Evolutionary conservation across 768 basidiomycete species (phyloP).

Genomic region (Hypsizygus marmoreus): DNA sequence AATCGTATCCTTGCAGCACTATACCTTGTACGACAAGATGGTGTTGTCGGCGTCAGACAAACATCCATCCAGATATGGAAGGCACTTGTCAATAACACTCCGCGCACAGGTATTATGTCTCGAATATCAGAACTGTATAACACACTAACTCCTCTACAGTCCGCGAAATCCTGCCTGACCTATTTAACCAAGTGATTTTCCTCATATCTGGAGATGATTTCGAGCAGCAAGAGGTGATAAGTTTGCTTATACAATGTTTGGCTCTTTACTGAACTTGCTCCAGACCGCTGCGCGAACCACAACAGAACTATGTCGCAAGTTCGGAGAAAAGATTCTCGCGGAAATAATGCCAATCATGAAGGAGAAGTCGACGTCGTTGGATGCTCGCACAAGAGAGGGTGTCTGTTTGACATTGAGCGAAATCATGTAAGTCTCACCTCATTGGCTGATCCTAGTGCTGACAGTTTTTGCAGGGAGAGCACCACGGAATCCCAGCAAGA

Average conservation of each 20-base stretch:
- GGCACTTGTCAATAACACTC: constrained; percentile 93
- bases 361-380: constrained; percentile 58
- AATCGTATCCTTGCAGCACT: constrained; percentile 90
- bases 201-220: constrained; percentile 77
- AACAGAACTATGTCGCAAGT: constrained; percentile 90
- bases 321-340: constrained; percentile 86
- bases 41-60: constrained; percentile 85
- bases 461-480: constrained; percentile 58
- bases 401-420: constrained; percentile 88
- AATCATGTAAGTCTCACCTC: constrained; percentile 63
- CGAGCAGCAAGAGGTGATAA: constrained; percentile 86
- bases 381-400: constrained; percentile 73
- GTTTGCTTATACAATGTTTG: neutral
- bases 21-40: constrained; percentile 92
- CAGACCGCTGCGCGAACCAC: constrained; percentile 90
- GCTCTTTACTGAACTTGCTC: constrained; percentile 7
- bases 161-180: constrained; percentile 86
- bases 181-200: constrained; percentile 75
- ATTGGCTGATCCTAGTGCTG: neutral
- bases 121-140: neutral
- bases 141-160: constrained; percentile 42
- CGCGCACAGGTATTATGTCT: constrained; percentile 66
- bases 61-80: constrained; percentile 98
- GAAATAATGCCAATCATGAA: constrained; percentile 85
- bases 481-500: constrained; percentile 83